Conservation (phyloP, 164 flowering plant species). For the Tinospora cordifolia region DNA sequence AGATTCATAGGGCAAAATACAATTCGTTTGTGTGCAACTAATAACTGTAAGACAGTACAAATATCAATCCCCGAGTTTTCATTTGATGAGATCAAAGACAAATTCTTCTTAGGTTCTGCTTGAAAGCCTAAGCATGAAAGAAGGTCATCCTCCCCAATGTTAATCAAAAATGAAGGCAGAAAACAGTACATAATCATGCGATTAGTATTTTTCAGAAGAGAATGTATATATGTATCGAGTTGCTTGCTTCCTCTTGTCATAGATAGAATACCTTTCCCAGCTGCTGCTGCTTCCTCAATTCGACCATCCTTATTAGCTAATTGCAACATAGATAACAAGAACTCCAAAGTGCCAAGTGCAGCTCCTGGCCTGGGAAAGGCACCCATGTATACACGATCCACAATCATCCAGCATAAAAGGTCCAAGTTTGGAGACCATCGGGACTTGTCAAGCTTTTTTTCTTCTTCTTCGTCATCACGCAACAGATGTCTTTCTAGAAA, state of each 20-base stretch:
- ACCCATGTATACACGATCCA: slow-evolving; percentile 96
- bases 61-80: slow-evolving; percentile 68
- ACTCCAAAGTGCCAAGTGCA: slow-evolving; percentile 73
- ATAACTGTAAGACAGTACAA: slow-evolving; percentile 68
- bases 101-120: slow-evolving; percentile 49
- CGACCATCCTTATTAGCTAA: slow-evolving; percentile 95
- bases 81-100: slow-evolving; percentile 20
- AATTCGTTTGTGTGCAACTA: slow-evolving; percentile 78
- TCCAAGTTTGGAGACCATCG: slow-evolving; percentile 91
- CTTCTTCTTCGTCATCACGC: slow-evolving; percentile 96
- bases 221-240: slow-evolving; percentile 81
- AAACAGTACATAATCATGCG: slow-evolving; percentile 90
- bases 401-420: slow-evolving; percentile 84
- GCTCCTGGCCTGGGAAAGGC: slow-evolving; percentile 83
- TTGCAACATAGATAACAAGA: slow-evolving; percentile 90
- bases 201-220: slow-evolving; percentile 82
- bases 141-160: slow-evolving; percentile 78
- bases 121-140: slow-evolving; percentile 65
- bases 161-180: slow-evolving; percentile 71
- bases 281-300: slow-evolving; percentile 69
- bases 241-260: slow-evolving; percentile 83
- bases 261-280: slow-evolving; percentile 76
- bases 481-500: slow-evolving; percentile 88
- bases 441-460: slow-evolving; percentile 80
- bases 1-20: slow-evolving; percentile 87